Evolutionary conservation across 2,329 filamentous ascomycete genomes (phyloP).

Genomic region (Pestalotiopsis sp.): DNA sequence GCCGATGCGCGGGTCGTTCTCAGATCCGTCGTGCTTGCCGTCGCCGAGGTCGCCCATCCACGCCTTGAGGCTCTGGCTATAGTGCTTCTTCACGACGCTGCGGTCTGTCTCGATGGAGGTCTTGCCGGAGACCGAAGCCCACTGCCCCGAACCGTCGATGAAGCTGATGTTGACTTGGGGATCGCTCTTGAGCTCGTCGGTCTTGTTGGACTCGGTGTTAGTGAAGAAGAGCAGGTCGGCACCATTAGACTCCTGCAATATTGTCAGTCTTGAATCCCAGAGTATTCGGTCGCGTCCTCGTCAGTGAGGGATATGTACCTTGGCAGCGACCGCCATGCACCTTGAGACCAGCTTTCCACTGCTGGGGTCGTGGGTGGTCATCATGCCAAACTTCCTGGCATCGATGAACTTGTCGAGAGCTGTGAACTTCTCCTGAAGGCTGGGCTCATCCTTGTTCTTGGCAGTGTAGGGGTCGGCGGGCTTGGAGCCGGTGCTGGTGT

Average conservation of each 20-base stretch:
- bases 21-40: slow-evolving; percentile 79
- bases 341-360: slow-evolving; percentile 74
- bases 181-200: slow-evolving; percentile 74
- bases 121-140: slow-evolving; percentile 82
- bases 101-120: slow-evolving; percentile 73
- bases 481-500: slow-evolving; percentile 63
- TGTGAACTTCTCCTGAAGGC: slow-evolving; percentile 74
- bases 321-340: slow-evolving; percentile 82
- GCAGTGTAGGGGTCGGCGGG: slow-evolving; percentile 76
- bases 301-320: slow-evolving; percentile 50
- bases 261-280: not conserved
- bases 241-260: slow-evolving; percentile 69
- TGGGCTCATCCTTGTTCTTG: slow-evolving; percentile 67
- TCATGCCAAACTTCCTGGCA: slow-evolving; percentile 81
- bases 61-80: slow-evolving; percentile 73
- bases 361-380: slow-evolving; percentile 74
- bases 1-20: slow-evolving; percentile 79
- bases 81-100: slow-evolving; percentile 71
- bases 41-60: slow-evolving; percentile 88
- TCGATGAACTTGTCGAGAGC: slow-evolving; percentile 73
- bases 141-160: slow-evolving; percentile 75
- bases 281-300: not conserved
- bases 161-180: slow-evolving; percentile 81
- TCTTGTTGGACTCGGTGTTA: slow-evolving; percentile 89
- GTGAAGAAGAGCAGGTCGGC: slow-evolving; percentile 89